Base-by-base conservation (phyloP, 306 rosid genomes). In the Spatholobus suberectus region DNA sequence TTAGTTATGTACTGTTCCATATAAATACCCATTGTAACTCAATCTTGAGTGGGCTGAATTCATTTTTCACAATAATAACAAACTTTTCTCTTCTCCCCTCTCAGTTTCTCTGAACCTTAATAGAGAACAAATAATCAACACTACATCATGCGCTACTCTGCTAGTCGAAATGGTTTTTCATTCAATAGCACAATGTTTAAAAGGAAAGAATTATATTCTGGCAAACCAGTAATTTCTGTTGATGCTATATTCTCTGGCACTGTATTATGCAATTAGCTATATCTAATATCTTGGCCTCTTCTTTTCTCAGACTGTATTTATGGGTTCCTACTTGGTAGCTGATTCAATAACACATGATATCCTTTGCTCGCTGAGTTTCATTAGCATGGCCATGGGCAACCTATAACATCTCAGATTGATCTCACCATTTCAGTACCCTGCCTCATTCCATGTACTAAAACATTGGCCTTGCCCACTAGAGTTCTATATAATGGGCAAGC, bases 131-230 rank as follows among this genome's bases (percentile, higher is more conserved):
- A 62, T 17, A 41, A 5, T 32, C 69, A 63, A 26, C n/a, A n/a
- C 5, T 54, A 55, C 61, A 40, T 40, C 46, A 58, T 17, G 34
- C 38, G 59, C 21, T 38, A 65, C 35, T 55, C 24, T 38, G 26
- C 52, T 21, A 51, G 26, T 37, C 41, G 0, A 69, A 79, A 44
- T 27, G 63, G 18, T 18, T 41, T 41, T 70, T 59, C 3, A 29
- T 27, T 44, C 47, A 52, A 59, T 21, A 21, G 57, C 51, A 78
- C 38, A 63, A 24, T 26, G 44, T 43, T 65, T 77, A 3, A 46
- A 72, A 81, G 66, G 79, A 81, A 81, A 35, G 29, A 59, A 71
- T 24, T 62, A 23, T 21, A 57, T 80, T 80, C 47, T 27, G 26
- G 44, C n/a, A 59, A 38, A 41, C n/a, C 70, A 69, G 7, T 18